Percentiles rank a stretch among this genome's conserved stretches.
These are phyloP conservation scores for Colletotrichum sp. DNA, from an alignment of 2,329 filamentous ascomycete genomes.

Conservation along the genomic window DNA sequence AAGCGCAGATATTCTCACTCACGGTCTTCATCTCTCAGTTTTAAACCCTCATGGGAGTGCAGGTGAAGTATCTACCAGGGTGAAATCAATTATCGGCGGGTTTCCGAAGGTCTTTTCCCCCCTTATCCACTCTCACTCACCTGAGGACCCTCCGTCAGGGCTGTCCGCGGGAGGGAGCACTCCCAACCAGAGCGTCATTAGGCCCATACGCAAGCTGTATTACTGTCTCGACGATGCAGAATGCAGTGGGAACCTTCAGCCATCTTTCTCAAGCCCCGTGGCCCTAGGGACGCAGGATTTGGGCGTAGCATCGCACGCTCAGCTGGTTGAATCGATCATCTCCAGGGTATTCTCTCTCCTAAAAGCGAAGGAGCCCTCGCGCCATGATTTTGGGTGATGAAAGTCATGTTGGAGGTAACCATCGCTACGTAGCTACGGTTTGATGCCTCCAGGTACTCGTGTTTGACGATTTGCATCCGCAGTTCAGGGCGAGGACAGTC, in stretches of 20 bases:
- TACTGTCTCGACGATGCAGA: background rate
- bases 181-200: background rate
- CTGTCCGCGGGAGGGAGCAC: background rate
- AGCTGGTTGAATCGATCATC: background rate
- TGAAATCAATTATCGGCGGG: background rate
- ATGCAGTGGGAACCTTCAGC: background rate
- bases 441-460: background rate
- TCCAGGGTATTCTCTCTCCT: background rate
- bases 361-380: background rate
- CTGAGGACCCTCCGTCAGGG: background rate
- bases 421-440: background rate
- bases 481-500: background rate
- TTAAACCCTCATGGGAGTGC: background rate
- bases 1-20: too few species aligned
- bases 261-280: background rate
- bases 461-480: background rate
- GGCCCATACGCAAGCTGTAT: background rate
- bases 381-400: background rate
- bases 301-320: background rate
- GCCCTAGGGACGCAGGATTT: background rate
- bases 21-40: background rate
- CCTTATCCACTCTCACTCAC: background rate
- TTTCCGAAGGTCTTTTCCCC: background rate
- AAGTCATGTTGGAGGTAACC: background rate
- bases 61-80: background rate